Evolutionary conservation across 1,139 yeast genomes (phyloP).

Genomic region (Candida sanyaensis): DNA sequence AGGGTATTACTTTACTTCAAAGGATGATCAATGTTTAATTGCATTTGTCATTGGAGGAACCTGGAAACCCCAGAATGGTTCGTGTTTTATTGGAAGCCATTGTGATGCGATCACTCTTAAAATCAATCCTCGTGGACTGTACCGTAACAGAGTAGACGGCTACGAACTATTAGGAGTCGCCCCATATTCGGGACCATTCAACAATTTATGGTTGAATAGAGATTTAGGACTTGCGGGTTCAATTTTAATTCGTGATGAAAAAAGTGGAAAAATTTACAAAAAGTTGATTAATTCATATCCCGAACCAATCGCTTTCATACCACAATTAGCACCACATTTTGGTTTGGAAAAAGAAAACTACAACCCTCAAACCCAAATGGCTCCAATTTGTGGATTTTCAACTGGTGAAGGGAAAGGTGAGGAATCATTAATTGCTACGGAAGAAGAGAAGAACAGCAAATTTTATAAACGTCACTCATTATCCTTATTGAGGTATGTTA

Average conservation of each 20-base stretch:
- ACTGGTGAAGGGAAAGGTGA: constrained; percentile 16
- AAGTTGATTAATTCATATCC: constrained; percentile 59
- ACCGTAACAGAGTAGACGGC: constrained; percentile 49
- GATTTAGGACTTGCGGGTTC: constrained; percentile 71
- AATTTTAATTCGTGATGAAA: constrained; percentile 41
- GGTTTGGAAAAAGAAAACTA: constrained; percentile 56
- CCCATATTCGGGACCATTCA: constrained; percentile 63
- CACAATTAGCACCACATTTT: constrained; percentile 68
- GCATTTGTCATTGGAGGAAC: constrained; percentile 60
- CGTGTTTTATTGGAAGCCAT: constrained; percentile 62
- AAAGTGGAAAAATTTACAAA: constrained; percentile 34
- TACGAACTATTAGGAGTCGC: constrained; percentile 67
- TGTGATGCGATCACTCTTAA: constrained; percentile 60
- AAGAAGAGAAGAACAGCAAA: constrained; percentile 62
- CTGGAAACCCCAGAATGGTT: constrained; percentile 59
- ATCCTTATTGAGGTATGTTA: constrained; percentile 55
- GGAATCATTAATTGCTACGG: constrained; percentile 43
- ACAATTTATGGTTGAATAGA: constrained; percentile 62
- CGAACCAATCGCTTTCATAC: constrained; percentile 64
- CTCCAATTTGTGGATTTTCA: constrained; percentile 58
- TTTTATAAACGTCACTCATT: constrained; percentile 62
- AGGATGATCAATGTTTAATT: constrained; percentile 56
- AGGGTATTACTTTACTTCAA: constrained; percentile 49
- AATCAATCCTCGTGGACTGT: constrained; percentile 47
- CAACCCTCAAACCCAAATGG: constrained; percentile 62